phyloP scores from a whole-genome alignment of 345 rosid genomes.

The Acer saccharum region DNA sequence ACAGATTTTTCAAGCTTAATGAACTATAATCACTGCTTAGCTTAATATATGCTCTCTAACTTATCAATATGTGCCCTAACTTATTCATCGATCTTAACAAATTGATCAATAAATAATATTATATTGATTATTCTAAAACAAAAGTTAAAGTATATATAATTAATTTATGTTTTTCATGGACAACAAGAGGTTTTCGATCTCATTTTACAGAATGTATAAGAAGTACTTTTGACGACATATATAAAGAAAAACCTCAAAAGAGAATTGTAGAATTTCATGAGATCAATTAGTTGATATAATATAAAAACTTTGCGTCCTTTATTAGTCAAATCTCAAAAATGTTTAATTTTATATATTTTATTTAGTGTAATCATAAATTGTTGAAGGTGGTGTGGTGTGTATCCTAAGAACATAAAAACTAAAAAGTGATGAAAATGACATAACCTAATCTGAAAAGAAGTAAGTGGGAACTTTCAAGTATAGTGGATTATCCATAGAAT shows the following conservation, averaged over 20 bases:
- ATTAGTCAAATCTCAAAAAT: too few relatives aligned
- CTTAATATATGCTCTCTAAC: not conserved
- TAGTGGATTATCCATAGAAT: conserved; percentile 19
- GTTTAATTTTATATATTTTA: too few relatives aligned
- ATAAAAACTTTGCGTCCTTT: too few relatives aligned
- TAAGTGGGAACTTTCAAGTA: conserved; percentile 17
- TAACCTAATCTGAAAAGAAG: not conserved
- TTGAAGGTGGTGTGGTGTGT: too few relatives aligned
- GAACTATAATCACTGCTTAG: not conserved
- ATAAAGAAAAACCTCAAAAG: not conserved
- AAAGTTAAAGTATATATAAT: too few relatives aligned
- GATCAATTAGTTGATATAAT: too few relatives aligned
- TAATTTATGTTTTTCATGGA: too few relatives aligned
- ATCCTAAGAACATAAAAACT: too few relatives aligned
- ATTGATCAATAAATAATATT: not conserved
- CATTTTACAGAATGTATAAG: not conserved
- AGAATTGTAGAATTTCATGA: not conserved
- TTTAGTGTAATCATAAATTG: too few relatives aligned
- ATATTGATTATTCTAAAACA: not conserved
- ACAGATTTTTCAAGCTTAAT: not conserved
- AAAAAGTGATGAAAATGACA: not conserved
- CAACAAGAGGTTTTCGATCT: not conserved
- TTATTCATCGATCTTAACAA: not conserved
- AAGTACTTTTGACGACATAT: not conserved
- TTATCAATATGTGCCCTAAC: too few relatives aligned